These are phyloP conservation scores for Pilasporangium apinafurcum DNA, from an alignment of 352 stramenopile genomes.

Conservation along the genomic window DNA sequence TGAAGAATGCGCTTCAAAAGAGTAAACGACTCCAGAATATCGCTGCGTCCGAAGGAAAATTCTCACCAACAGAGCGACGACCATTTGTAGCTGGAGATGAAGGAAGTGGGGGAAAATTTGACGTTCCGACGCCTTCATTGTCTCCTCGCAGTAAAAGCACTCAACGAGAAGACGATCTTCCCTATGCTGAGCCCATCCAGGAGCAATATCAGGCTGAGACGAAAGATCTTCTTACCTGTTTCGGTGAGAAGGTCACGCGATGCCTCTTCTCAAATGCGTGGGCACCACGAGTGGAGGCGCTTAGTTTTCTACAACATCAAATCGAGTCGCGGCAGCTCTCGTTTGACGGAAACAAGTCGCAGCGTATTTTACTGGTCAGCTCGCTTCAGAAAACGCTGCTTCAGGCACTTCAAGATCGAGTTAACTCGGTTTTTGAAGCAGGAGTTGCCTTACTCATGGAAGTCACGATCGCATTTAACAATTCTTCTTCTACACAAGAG, in stretches of 20 bases:
- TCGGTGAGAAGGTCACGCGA: conserved; percentile 67
- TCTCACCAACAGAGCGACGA: neutral
- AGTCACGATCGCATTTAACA: conserved; percentile 53
- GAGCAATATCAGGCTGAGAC: conserved; percentile 51
- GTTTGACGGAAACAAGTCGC: conserved; percentile 19
- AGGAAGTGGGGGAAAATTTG: conserved; percentile 10
- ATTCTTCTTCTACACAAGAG: conserved; percentile 1
- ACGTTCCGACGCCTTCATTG: conserved; percentile 7
- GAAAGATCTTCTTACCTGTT: conserved; percentile 31
- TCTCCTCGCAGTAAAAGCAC: conserved; percentile 44
- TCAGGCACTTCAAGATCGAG: conserved; percentile 59
- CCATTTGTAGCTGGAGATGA: neutral
- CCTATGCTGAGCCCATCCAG: conserved; percentile 72
- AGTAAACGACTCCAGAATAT: conserved; percentile 48
- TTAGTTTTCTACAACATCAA: conserved; percentile 70
- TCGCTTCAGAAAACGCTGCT: conserved; percentile 53
- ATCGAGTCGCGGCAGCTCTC: conserved; percentile 44
- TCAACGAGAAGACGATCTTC: conserved; percentile 66
- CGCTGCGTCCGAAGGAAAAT: neutral
- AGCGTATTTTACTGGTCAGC: conserved; percentile 11
- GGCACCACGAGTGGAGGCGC: conserved; percentile 69
- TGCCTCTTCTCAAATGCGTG: conserved; percentile 80
- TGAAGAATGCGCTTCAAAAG: conserved; percentile 55
- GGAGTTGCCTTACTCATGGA: conserved; percentile 67
- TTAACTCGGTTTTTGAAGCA: conserved; percentile 76